Evolutionary conservation across 2,329 filamentous ascomycete species (phyloP).

Genomic region (Epichloe glyceriae): DNA sequence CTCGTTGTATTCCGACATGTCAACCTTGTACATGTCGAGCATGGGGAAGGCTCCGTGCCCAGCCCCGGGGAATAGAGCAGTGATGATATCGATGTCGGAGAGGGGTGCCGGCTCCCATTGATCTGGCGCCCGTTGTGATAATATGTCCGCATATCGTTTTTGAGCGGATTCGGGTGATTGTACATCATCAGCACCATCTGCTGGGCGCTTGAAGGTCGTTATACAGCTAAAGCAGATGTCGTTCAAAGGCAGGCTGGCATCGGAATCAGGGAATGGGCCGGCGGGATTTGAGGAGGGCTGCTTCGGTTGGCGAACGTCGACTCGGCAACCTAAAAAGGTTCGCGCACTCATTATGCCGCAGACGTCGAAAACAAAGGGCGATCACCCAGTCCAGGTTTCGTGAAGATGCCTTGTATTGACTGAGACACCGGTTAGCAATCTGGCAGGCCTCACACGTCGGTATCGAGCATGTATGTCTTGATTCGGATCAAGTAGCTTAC

Average conservation of each 20-base stretch:
- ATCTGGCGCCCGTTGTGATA: constrained; percentile 22
- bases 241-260: constrained; percentile 25
- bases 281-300: constrained; percentile 22
- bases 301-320: constrained; percentile 35
- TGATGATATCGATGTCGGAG: constrained; percentile 29
- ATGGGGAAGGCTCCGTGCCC: constrained; percentile 33
- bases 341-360: constrained; percentile 30
- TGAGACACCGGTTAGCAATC: constrained; percentile 11
- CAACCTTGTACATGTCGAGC: constrained; percentile 42
- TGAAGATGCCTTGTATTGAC: constrained; percentile 45
- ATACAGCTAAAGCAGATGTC: constrained; percentile 37
- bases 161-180: constrained; percentile 29
- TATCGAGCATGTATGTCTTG: neutral
- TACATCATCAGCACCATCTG: constrained; percentile 21
- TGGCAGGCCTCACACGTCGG: neutral
- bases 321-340: constrained; percentile 35
- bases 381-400: constrained; percentile 30
- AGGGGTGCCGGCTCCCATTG: constrained; percentile 34
- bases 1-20: constrained; percentile 33
- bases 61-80: constrained; percentile 22
- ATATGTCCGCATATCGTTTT: constrained; percentile 27
- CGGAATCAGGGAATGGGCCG: constrained; percentile 26
- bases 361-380: constrained; percentile 40
- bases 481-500: constrained; percentile 14
- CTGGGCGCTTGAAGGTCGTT: constrained; percentile 36